Conservation (phyloP, 2,329 filamentous ascomycete species). For the Hymenoscyphus scutula region DNA sequence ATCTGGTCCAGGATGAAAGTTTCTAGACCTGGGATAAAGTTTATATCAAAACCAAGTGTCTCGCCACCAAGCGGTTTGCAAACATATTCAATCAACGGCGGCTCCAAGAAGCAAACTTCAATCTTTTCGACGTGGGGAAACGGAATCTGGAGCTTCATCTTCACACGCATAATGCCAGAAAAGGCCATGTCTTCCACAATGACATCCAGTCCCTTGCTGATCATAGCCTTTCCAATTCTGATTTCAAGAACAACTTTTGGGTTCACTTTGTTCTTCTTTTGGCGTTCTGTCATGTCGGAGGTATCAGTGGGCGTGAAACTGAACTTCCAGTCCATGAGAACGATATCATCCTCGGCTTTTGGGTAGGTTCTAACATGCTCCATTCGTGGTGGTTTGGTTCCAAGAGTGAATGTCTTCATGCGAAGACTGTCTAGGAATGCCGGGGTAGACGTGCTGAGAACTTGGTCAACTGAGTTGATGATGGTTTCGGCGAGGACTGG, state of each 20-base stretch:
- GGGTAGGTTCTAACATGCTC: conserved; percentile 99
- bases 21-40: conserved; percentile 95
- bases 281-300: conserved; percentile 83
- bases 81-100: conserved; percentile 89
- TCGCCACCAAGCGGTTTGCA: conserved; percentile 97
- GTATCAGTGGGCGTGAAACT: conserved; percentile 97
- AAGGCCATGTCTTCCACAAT: conserved; percentile 99
- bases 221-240: conserved; percentile 89
- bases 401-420: conserved; percentile 89
- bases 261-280: conserved; percentile 94
- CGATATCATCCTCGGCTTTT: conserved; percentile 89
- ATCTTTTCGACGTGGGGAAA: conserved; percentile 95
- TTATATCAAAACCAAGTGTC: conserved; percentile 95
- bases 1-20: conserved; percentile 94
- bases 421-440: conserved; percentile 91
- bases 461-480: conserved; percentile 92
- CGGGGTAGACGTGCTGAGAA: conserved; percentile 87
- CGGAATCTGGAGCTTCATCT: conserved; percentile 93
- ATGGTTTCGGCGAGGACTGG: conserved; percentile 90
- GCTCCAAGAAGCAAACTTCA: conserved; percentile 91
- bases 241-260: conserved; percentile 96
- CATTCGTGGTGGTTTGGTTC: conserved; percentile 90
- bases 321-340: conserved; percentile 99
- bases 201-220: conserved; percentile 94
- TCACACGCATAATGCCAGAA: conserved; percentile 91